Evolutionary conservation across 257 asterid species (phyloP).

Genomic region (Przewalskia tangutica): DNA sequence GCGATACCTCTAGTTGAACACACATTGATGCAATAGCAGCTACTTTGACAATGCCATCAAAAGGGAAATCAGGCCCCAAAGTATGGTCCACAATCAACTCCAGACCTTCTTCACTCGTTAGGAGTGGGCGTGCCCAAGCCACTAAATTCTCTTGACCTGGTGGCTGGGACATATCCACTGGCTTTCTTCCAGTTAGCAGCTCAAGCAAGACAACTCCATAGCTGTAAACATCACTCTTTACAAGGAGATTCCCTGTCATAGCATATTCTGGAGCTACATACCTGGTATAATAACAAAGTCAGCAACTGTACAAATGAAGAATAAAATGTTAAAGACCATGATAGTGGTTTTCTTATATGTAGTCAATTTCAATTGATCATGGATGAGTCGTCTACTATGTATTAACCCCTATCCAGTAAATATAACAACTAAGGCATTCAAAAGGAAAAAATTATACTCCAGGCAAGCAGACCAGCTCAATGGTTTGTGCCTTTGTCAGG

Average conservation of each 20-base stretch:
- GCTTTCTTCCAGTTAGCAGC: constrained; percentile 79
- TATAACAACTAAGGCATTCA: background rate
- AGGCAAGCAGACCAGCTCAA: background rate
- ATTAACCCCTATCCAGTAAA: background rate
- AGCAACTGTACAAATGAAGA: background rate
- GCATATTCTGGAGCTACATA: constrained; percentile 96
- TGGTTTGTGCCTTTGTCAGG: background rate
- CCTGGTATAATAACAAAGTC: constrained; percentile 25
- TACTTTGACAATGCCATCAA: constrained; percentile 64
- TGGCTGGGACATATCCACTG: constrained; percentile 89
- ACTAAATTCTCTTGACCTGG: constrained; percentile 91
- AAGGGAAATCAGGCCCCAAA: constrained; percentile 42
- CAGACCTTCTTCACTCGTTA: constrained; percentile 48
- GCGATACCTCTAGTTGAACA: constrained; percentile 86
- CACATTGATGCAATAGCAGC: constrained; percentile 95
- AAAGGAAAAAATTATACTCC: background rate
- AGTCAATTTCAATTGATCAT: background rate
- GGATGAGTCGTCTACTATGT: background rate
- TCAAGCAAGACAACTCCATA: constrained; percentile 98
- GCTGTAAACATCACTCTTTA: constrained; percentile 90
- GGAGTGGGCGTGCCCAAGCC: constrained; percentile 82
- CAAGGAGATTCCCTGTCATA: constrained; percentile 92
- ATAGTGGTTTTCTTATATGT: background rate
- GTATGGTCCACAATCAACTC: constrained; percentile 53
- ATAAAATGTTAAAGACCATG: background rate